Evolutionary conservation across 208 protist species (phyloP), one percentile per base, ranked within the genome.

Genomic region (Acanthamoeba polyphaga): DNA sequence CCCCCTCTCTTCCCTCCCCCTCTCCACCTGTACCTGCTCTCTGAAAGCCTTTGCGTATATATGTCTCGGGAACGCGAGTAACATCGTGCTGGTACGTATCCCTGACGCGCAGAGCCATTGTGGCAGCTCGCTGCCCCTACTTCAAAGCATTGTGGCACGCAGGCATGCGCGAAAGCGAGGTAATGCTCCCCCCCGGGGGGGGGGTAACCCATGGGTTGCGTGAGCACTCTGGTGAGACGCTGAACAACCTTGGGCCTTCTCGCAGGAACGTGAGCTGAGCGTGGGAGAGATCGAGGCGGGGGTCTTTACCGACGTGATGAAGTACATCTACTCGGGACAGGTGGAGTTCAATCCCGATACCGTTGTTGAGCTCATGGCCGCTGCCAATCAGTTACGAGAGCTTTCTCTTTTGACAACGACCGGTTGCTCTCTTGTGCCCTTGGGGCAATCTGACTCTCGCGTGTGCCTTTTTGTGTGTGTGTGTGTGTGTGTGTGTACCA

Each of bases 121-220:
- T 78, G 27, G 70, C 70, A 29, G 70, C 70, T 19, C 70, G 70
- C 32, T 78, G 70, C n/a, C 70, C 70, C 22, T 78, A 78, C 32
- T 78, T 78, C 70, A 78, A 78, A n/a, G 70, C 70, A 10, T 5
- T 78, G 27, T 78, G 70, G 70, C 13, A 15, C 70, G 22, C 34
- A n/a, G 70, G 70, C 15, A 78, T 78, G 70, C 70, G 70, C 15
- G 70, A 78, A n/a, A 78, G 70, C 70, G 70, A 78, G n/a, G 70
- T 78, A 78, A 29, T n/a, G 29, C 13, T 7, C 29, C 3, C n/a
- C n/a, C n/a, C n/a, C n/a, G n/a, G n/a, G n/a, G n/a, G n/a, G n/a
- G n/a, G 13, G 12, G 17, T 6, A 68, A 3, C 60, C 7, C 60
- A n/a, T 27, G 13, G n/a, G n/a, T 66, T 66, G 60, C 19, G 60